Evolutionary conservation across 2,329 filamentous ascomycete species (phyloP).

Genomic region (Botrytis deweyae): DNA sequence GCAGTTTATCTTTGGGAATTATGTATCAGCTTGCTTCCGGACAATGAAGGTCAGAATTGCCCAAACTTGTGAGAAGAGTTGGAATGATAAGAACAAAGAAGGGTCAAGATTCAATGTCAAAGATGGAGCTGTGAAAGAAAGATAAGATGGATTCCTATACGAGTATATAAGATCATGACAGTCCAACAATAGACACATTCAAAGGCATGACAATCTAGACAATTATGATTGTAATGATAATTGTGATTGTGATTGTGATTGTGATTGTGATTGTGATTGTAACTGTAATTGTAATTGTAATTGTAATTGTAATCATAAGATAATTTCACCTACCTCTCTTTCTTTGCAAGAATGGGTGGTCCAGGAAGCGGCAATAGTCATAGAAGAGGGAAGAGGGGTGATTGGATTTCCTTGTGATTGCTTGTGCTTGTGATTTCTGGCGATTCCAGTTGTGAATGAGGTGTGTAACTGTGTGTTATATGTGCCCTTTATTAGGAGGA

Average conservation of each 20-base stretch:
- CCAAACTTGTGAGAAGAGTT: too few relatives aligned
- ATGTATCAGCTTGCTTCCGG: constrained; percentile 16
- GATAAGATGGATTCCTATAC: neutral
- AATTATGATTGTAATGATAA: neutral
- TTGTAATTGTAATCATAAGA: neutral
- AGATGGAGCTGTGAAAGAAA: neutral
- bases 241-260: neutral
- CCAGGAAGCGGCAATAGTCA: neutral
- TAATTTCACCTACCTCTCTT: neutral
- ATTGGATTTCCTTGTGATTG: neutral
- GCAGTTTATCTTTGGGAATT: constrained; percentile 22
- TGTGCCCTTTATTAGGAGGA: neutral
- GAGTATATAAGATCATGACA: neutral
- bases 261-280: neutral
- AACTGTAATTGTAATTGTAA: neutral
- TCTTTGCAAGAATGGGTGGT: neutral
- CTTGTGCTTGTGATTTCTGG: neutral
- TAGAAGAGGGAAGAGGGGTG: constrained; percentile 5
- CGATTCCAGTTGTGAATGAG: neutral
- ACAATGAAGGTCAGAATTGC: neutral
- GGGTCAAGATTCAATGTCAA: neutral
- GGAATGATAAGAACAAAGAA: neutral
- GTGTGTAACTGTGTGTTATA: neutral
- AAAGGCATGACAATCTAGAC: constrained; percentile 1
- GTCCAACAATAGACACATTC: neutral